Evolutionary conservation across 371 early-diverging fungal species (phyloP).

Genomic region (Mortierella sp.): DNA sequence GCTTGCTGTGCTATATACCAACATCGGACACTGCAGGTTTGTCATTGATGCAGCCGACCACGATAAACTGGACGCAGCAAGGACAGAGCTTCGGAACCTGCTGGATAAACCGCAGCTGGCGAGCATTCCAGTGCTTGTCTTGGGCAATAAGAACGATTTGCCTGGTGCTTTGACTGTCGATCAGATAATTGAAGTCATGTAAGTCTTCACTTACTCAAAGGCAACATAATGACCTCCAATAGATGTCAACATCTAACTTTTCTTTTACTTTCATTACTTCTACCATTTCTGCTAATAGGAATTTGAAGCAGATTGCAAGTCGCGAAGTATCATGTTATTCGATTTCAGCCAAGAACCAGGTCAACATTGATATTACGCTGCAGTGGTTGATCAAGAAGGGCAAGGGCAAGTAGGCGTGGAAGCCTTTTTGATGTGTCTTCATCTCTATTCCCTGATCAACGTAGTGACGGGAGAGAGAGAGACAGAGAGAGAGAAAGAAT

Average conservation of each 20-base stretch:
- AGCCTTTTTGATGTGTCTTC: neutral
- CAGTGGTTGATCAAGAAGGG: conserved; percentile 96
- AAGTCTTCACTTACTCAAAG: conserved; percentile 45
- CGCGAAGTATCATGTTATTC: conserved; percentile 99
- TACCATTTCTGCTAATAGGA: conserved; percentile 59
- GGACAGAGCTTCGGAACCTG: conserved; percentile 90
- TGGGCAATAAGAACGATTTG: conserved; percentile 99
- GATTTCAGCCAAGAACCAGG: conserved; percentile 97
- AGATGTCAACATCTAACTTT: neutral
- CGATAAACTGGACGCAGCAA: conserved; percentile 91
- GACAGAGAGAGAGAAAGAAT: too few relatives aligned
- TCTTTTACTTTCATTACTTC: neutral
- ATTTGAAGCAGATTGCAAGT: conserved; percentile 90
- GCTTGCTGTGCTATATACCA: too few relatives aligned
- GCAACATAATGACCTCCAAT: neutral
- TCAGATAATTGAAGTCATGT: conserved; percentile 92
- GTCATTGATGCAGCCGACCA: conserved; percentile 97
- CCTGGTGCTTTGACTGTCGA: conserved; percentile 92
- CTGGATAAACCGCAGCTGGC: conserved; percentile 93
- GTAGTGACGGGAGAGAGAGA: neutral
- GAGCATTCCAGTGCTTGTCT: conserved; percentile 95
- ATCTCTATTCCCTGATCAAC: neutral
- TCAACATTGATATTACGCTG: conserved; percentile 97
- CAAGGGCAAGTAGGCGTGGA: conserved; percentile 67
- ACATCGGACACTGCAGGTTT: conserved; percentile 68